Percentiles rank a stretch among this genome's conserved stretches.
These are phyloP conservation scores for Eucalyptus marginata DNA, from an alignment of 345 rosid species.

Conservation along the genomic window DNA sequence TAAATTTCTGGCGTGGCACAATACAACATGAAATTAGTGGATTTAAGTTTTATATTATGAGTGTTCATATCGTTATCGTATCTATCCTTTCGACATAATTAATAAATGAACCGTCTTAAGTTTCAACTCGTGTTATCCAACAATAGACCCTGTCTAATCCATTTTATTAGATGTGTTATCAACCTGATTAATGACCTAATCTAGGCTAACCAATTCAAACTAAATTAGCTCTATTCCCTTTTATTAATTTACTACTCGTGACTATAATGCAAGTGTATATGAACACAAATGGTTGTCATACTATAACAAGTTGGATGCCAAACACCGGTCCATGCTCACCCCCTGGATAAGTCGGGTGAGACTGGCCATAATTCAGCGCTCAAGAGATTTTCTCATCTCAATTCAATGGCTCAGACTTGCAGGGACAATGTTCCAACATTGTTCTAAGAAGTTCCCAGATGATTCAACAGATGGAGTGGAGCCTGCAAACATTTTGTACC, in stretches of 20 bases:
- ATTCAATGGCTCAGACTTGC: neutral
- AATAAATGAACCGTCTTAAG: neutral
- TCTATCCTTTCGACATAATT: neutral
- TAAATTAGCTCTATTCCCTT: neutral
- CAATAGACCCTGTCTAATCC: neutral
- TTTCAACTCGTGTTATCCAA: neutral
- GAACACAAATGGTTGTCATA: neutral
- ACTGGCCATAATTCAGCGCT: neutral
- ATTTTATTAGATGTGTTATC: neutral
- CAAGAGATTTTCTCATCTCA: neutral
- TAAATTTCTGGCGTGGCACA: rapidly evolving
- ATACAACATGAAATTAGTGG: neutral
- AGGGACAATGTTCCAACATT: neutral
- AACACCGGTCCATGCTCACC: neutral
- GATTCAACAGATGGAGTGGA: neutral
- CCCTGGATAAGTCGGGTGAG: neutral
- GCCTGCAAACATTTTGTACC: neutral
- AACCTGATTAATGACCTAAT: neutral
- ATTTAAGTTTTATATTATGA: neutral
- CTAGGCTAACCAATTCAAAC: neutral
- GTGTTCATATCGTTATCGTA: neutral
- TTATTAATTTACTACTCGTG: neutral
- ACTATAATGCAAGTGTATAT: neutral
- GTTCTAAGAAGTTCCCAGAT: neutral
- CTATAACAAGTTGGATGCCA: neutral